Base-by-base conservation (phyloP, 805 yeast genomes). In the Myxozyma neglecta region DNA sequence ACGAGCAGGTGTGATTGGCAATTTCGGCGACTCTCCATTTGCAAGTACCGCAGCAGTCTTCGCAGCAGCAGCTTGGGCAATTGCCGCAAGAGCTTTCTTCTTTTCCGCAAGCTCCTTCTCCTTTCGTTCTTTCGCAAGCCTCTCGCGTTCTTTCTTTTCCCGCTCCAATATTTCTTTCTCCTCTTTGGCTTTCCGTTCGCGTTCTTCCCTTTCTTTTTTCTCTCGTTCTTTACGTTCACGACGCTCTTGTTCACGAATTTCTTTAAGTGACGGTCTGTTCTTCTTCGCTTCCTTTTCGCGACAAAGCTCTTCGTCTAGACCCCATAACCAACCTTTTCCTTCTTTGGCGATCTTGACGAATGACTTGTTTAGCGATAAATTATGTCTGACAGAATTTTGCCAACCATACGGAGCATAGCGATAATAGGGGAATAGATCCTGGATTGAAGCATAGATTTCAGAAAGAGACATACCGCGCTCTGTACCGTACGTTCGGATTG, bases 311-410 rank as follows among this genome's bases (percentile, higher is more conserved):
- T 90, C 96, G 75, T 94, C 97, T 44, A 94, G 77, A 3, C 93
- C 93, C 96, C 97, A 93, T 36, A 89, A 76, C 96, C 96, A 92
- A 60, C 96, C 97, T 73, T 88, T 88, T n/a, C 96, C 94, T 69
- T 89, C 94, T 63, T 88, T 87, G 43, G 90, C 85, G 14, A 88
- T 86, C 70, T 88, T 88, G 56, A 84, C 80, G 77, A 93, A 94
- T 6, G 93, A 86, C 75, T 90, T 90, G 75, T 91, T 91, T 67
- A 90, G 79, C 24, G 93, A 87, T 44, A 94, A 79, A 70, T 91
- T 92, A 75, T 94, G 99, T 55, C 96, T 83, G 18, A 94, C 96
- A 0, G 96, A 85, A 71, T 89, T 87, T 76, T 94, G 99, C 99
- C 99, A 94, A 2, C 98, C 98, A 73, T 91, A 96, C 0, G 96